These are phyloP conservation scores for Bruguiera sexangula DNA, from an alignment of 345 rosid species.

Conservation along the genomic window DNA sequence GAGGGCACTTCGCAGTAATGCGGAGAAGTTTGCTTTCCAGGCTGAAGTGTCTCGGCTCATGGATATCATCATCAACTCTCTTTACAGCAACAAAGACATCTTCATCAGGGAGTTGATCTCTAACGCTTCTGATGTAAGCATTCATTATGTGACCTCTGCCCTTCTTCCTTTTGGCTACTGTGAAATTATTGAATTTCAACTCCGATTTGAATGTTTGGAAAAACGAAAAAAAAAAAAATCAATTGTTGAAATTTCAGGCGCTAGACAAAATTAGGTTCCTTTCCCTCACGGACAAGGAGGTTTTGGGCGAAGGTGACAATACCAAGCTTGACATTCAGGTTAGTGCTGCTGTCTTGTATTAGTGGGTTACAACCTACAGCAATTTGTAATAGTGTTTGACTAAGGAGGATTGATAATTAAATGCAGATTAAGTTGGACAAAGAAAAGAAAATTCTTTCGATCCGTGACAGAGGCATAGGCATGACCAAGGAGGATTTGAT, in stretches of 20 bases:
- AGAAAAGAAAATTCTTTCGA: slow-evolving; percentile 70
- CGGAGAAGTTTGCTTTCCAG: slow-evolving; percentile 96
- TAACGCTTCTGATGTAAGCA: slow-evolving; percentile 93
- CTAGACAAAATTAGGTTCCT: slow-evolving; percentile 95
- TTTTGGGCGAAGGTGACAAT: slow-evolving; percentile 86
- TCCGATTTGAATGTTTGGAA: too few species aligned
- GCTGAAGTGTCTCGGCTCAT: slow-evolving; percentile 99
- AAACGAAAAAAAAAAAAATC: neutral
- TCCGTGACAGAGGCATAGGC: slow-evolving; percentile 96
- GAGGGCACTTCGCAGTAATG: slow-evolving; percentile 72
- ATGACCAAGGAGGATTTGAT: slow-evolving; percentile 97
- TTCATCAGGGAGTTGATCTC: slow-evolving; percentile 97
- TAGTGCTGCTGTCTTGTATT: slow-evolving; percentile 10
- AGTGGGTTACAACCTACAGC: neutral
- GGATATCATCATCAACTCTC: slow-evolving; percentile 97
- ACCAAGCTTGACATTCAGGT: slow-evolving; percentile 98
- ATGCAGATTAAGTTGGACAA: slow-evolving; percentile 91
- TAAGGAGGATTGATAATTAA: neutral
- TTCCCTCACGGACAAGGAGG: slow-evolving; percentile 83
- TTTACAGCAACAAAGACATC: slow-evolving; percentile 95
- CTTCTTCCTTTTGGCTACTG: too few species aligned
- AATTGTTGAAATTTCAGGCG: slow-evolving; percentile 47
- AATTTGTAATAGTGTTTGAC: neutral
- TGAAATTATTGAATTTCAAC: too few species aligned
- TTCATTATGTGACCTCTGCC: too few species aligned